Percentiles rank a stretch among this genome's conserved stretches.
Conservation (phyloP, 163 green algal genomes). For the Trebouxia gelatinosa region DNA sequence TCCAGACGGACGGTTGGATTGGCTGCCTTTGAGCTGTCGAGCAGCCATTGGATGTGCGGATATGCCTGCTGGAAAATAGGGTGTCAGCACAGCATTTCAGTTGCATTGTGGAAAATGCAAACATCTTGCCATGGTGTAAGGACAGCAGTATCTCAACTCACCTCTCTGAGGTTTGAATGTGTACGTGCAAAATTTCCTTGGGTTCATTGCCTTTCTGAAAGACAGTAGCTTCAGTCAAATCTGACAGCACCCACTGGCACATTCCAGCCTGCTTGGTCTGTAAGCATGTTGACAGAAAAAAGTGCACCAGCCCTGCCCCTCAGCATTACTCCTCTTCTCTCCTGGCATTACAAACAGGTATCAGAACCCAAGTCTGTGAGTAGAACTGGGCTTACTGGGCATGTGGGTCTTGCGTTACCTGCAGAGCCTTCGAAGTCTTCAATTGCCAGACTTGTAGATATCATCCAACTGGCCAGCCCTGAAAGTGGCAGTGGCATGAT, state of each 20-base stretch:
- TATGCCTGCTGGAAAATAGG: slow-evolving; percentile 6
- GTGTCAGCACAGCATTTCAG: slow-evolving; percentile 12
- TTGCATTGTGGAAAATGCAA: too few species aligned
- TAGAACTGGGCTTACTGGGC: too few species aligned
- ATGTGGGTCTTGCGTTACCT: slow-evolving; percentile 12
- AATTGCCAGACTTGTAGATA: slow-evolving; percentile 18
- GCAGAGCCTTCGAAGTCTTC: slow-evolving; percentile 8
- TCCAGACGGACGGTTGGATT: slow-evolving; percentile 4
- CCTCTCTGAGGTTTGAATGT: slow-evolving; percentile 2
- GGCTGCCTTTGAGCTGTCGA: slow-evolving; percentile 12
- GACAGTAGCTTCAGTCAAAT: slow-evolving; percentile 12
- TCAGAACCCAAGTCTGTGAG: too few species aligned
- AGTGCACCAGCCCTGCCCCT: slow-evolving; percentile 6
- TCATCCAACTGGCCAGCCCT: slow-evolving; percentile 9
- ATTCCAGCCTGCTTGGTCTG: slow-evolving; percentile 3
- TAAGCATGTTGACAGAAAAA: slow-evolving; percentile 12
- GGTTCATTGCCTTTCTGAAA: slow-evolving; percentile 10
- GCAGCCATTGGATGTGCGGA: slow-evolving; percentile 11
- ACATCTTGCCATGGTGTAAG: background rate
- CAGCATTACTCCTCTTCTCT: slow-evolving; percentile 3
- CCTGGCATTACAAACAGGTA: too few species aligned
- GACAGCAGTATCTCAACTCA: slow-evolving; percentile 8
- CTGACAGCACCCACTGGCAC: slow-evolving; percentile 10
- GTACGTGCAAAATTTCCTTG: slow-evolving; percentile 9
- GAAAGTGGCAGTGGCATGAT: slow-evolving; percentile 4